Conservation (phyloP, 1,284 basidiomycete species). For the Cutaneotrichosporon sp. region DNA sequence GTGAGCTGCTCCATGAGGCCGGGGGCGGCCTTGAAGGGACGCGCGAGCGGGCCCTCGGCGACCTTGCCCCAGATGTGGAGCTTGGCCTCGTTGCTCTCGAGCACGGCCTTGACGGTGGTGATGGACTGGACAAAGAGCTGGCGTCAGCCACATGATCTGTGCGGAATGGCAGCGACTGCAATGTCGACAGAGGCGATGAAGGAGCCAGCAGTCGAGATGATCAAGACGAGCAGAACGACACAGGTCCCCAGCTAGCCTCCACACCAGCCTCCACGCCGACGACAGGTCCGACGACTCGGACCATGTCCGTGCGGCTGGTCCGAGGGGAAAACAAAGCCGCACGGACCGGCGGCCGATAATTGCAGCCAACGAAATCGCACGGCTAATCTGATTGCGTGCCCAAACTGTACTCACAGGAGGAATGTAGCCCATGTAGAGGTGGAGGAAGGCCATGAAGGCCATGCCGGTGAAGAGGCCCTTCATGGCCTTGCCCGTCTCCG, state of each 20-base stretch:
- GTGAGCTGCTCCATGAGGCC: constrained; percentile 65
- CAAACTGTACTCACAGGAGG: constrained; percentile 23
- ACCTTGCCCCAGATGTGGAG: constrained; percentile 26
- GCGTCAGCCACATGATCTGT: no score
- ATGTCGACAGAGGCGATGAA: no score
- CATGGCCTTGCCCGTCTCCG: constrained; percentile 28
- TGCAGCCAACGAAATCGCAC: background rate
- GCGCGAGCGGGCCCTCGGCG: constrained; percentile 26
- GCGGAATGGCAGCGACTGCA: no score
- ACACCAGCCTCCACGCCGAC: no score
- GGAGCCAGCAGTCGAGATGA: no score
- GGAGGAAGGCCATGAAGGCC: constrained; percentile 28
- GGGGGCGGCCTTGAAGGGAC: constrained; percentile 29
- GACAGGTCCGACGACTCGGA: no score
- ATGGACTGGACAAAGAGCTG: constrained; percentile 31
- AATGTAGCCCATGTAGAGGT: constrained; percentile 31
- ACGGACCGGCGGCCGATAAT: background rate
- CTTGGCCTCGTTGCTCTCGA: constrained; percentile 30
- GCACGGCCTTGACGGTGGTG: constrained; percentile 26
- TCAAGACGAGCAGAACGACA: no score
- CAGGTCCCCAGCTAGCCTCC: no score
- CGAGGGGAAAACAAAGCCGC: no score
- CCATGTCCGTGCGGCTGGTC: no score
- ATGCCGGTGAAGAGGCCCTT: constrained; percentile 28
- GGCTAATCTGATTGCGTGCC: background rate